Conservation (phyloP, 176 grass and related monocot species). For the Aechmea fasciata region DNA sequence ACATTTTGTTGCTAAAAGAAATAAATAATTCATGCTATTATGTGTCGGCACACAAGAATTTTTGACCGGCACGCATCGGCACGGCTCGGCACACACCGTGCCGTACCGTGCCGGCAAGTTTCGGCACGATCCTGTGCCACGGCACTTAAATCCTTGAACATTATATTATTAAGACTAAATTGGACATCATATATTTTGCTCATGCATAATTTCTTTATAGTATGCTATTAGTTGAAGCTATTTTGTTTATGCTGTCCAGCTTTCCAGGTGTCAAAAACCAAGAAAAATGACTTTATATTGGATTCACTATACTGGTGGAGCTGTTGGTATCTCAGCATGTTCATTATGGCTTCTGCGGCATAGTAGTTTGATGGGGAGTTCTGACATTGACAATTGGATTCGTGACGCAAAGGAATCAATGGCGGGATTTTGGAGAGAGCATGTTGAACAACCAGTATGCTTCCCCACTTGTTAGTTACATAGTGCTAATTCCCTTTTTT, state of each 20-base stretch:
- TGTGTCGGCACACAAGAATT: no score
- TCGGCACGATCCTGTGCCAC: no score
- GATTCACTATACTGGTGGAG: conserved; percentile 82
- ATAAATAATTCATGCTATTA: no score
- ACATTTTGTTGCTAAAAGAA: no score
- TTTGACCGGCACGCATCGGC: no score
- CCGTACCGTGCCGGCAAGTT: no score
- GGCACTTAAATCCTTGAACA: no score
- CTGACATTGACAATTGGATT: conserved; percentile 91
- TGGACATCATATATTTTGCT: background rate
- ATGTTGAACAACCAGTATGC: conserved; percentile 73
- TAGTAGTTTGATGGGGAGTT: conserved; percentile 95
- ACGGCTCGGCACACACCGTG: no score
- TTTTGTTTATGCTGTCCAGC: conserved; percentile 30
- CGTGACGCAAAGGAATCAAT: conserved; percentile 75
- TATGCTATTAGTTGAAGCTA: conserved; percentile 20
- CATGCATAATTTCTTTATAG: background rate
- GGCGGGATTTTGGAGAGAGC: conserved; percentile 66
- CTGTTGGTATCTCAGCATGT: conserved; percentile 75
- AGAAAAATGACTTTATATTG: conserved; percentile 56
- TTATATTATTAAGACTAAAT: background rate
- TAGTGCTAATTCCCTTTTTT: conserved; percentile 1
- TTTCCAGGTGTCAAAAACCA: conserved; percentile 60
- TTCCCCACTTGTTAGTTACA: conserved; percentile 12
- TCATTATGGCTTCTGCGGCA: conserved; percentile 84